Evolutionary conservation across 331 rosid genomes (phyloP), one percentile per base, ranked within the genome.

Genomic region (Telfairia occidentalis): DNA sequence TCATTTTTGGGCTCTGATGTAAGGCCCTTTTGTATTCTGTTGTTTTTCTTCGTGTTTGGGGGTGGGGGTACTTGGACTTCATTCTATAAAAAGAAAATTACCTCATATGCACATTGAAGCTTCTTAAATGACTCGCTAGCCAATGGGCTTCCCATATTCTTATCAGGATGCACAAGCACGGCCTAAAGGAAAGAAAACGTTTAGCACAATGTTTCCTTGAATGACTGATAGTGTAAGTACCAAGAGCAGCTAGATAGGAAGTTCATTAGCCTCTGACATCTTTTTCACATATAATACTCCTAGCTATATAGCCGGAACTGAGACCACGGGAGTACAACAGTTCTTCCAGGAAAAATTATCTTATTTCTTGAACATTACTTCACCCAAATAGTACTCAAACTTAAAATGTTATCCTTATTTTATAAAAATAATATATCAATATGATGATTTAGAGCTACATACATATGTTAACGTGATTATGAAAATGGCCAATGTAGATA

Each of bases 141-240:
- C 64, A 83, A 77, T 5, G 97, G 84, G 82, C 89, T 88, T 58
- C 99, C 97, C 97, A 92, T 95, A 76, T 95, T 95, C 85, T 92
- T 92, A 82, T 95, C 99, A 76, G 99, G 99, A 84, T 95, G 99
- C 79, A 95, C 97, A 12, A 95, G 96, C 96, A 92, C 90, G 78
- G 99, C 99, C 99, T 95, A 57, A 63, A 66, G 58, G 76, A 48
- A 76, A 59, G 67, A 60, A 24, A 40, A 26, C 61, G 13, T 60
- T 64, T 12, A 35, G 71, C 66, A 38, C 32, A 18, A 29, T 38
- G 43, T 28, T 60, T 5, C 46, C 28, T 55, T 58, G 5, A 42
- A 26, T 69, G 55, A 67, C 37, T 4, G 15, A 42, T 7, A 70
- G 24, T 15, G 6, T 3, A 15, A 5, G 38, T 12, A 24, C 28